Evolutionary conservation across 2,329 filamentous ascomycete species (phyloP), one percentile per base, ranked within the genome.

Genomic region (Dendrostoma leiphaemia): DNA sequence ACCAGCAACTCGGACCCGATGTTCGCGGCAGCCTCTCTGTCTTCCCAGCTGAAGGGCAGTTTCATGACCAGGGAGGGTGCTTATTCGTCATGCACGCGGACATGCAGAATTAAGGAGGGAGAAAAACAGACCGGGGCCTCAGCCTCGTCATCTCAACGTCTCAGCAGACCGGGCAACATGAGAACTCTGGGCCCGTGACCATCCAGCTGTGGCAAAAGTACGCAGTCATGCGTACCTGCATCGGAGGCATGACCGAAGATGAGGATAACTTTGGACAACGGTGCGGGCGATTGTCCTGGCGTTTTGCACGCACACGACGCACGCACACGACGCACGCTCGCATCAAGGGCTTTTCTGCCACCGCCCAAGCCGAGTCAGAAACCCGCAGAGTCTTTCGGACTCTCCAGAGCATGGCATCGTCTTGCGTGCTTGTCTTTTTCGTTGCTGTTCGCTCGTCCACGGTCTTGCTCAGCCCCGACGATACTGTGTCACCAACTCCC

Each of bases 401-500:
- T n/a, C 34, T 46, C 28, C 44, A 32, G 44, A 46, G 34, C 28
- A 46, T 29, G 41, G 26, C 41, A 45, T 45, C 31, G 41, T 23
- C 5, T 19, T 31, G 32, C 17, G 7, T 31, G 17, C n/a, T 10
- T 26, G 8, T 45, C 26, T 32, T 19, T 19, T 34, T 19, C 17
- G 6, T 35, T 6, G 8, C 21, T 43, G 21, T 24, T 23, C 3
- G 3, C 21, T 24, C 8, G 29, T 13, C 37, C n/a, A 15, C 28
- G 10, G 26, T 21, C 21, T 29, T n/a, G 8, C 15, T 21, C 23
- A 48, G 13, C 29, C 31, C 45, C 13, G 34, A 41, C 23, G 56
- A 46, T 28, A 19, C 28, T 45, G 52, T 58, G 48, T 28, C 37
- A 58, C 56, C 38, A 13, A 40, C 31, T 37, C 24, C 44, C 40